These are phyloP conservation scores for Eucalyptus polyanthemos DNA, from an alignment of 345 rosid species.

Conservation along the genomic window DNA sequence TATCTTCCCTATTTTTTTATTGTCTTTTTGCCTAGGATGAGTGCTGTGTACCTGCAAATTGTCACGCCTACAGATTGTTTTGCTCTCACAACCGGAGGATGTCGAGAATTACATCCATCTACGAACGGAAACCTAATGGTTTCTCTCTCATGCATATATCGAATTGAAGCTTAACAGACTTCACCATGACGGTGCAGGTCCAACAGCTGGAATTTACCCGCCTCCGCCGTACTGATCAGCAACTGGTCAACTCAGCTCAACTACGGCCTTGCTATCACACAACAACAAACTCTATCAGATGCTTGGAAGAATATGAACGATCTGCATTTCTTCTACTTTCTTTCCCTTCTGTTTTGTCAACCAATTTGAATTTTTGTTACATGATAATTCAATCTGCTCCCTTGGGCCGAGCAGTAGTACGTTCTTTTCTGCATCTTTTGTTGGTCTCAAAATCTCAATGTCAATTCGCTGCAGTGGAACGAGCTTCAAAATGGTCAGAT, in stretches of 20 bases:
- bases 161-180: neutral
- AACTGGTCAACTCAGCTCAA: neutral
- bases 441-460: neutral
- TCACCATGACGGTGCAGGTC: neutral
- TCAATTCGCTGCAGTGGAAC: neutral
- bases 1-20: neutral
- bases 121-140: neutral
- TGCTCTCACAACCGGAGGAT: neutral
- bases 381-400: neutral
- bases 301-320: neutral
- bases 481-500: neutral
- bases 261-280: neutral
- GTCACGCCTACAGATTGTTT: neutral
- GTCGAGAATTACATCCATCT: neutral
- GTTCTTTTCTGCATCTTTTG: neutral
- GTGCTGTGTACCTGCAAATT: neutral
- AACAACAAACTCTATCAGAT: neutral
- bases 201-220: slow-evolving; percentile 3
- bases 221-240: slow-evolving; percentile 19
- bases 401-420: neutral
- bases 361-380: neutral
- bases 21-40: neutral
- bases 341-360: neutral
- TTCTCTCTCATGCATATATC: neutral
- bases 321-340: neutral